phyloP scores from a whole-genome alignment of 768 basidiomycete genomes.

The Botryobasidium botryosum region DNA sequence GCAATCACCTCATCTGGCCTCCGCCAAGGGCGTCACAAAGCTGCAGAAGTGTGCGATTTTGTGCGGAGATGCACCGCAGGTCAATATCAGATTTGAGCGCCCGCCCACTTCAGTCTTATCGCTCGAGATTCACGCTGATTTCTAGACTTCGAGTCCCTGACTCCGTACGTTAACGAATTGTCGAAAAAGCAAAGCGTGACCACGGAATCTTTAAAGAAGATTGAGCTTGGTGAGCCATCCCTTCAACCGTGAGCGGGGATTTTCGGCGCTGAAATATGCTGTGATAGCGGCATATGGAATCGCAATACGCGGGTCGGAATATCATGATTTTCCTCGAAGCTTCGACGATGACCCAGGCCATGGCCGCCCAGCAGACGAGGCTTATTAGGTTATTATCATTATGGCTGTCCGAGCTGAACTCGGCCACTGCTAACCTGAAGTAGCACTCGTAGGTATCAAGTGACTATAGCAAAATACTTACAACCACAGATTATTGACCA shows the following conservation, averaged over 20 bases:
- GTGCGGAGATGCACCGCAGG: conserved; percentile 62
- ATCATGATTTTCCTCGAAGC: too few relatives aligned
- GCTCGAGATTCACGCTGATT: conserved; percentile 6
- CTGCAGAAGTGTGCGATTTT: conserved; percentile 47
- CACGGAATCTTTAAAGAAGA: conserved; percentile 75
- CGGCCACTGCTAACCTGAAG: too few relatives aligned
- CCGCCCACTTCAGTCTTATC: not conserved
- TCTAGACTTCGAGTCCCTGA: conserved; percentile 63
- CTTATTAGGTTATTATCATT: too few relatives aligned
- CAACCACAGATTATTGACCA: too few relatives aligned
- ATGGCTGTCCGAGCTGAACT: too few relatives aligned
- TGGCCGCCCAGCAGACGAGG: too few relatives aligned
- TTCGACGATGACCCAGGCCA: too few relatives aligned
- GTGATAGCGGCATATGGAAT: conserved; percentile 11
- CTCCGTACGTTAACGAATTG: conserved; percentile 52
- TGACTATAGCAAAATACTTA: too few relatives aligned
- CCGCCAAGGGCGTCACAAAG: conserved; percentile 29
- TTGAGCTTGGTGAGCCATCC: conserved; percentile 60
- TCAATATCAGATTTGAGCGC: conserved; percentile 12
- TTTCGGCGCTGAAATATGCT: not conserved
- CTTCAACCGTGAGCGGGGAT: not conserved
- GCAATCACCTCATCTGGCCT: conserved; percentile 65
- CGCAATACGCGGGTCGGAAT: conserved; percentile 12
- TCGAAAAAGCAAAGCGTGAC: conserved; percentile 82
- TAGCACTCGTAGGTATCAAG: too few relatives aligned